A percentile compares a stretch with the other conserved stretches of the same genome.
These are phyloP conservation scores for Pichia manshurica DNA, from an alignment of 805 yeast species.

Conservation along the genomic window DNA sequence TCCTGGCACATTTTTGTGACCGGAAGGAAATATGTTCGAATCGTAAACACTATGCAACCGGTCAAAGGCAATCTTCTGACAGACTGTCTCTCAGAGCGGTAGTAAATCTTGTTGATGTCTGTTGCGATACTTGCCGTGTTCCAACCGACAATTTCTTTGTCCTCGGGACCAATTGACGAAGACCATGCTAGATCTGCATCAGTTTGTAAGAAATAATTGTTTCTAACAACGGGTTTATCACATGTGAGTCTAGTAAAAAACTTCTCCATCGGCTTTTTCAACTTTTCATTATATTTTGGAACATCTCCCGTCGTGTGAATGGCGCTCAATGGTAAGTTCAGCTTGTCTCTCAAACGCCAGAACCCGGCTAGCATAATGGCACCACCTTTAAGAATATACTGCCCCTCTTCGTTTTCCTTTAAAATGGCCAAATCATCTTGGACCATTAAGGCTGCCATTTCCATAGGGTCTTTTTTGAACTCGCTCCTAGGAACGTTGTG, in stretches of 20 bases:
- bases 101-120: slow-evolving; percentile 42
- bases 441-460: slow-evolving; percentile 48
- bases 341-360: slow-evolving; percentile 62
- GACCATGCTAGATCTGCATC: slow-evolving; percentile 64
- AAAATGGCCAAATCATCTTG: slow-evolving; percentile 68
- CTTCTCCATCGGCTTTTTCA: slow-evolving; percentile 59
- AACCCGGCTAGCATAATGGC: slow-evolving; percentile 62
- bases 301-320: slow-evolving; percentile 67
- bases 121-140: slow-evolving; percentile 50
- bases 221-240: slow-evolving; percentile 61
- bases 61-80: slow-evolving; percentile 53
- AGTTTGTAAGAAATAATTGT: slow-evolving; percentile 61
- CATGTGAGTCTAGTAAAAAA: slow-evolving; percentile 51
- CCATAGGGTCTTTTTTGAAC: slow-evolving; percentile 48
- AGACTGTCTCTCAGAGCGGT: slow-evolving; percentile 61
- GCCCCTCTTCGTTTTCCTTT: slow-evolving; percentile 55
- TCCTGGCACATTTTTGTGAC: slow-evolving; percentile 48
- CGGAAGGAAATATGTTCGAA: slow-evolving; percentile 59
- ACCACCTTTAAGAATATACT: slow-evolving; percentile 53
- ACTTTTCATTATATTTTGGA: slow-evolving; percentile 55
- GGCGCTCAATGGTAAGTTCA: slow-evolving; percentile 46
- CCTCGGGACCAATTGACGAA: slow-evolving; percentile 54
- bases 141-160: slow-evolving; percentile 52
- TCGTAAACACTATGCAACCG: slow-evolving; percentile 55
- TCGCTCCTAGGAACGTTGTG: slow-evolving; percentile 25